Percentiles rank a stretch among this genome's conserved stretches.
phyloP scores from a whole-genome alignment of 228 moss, liverwort and hornwort species.

The Sphagnum fallax region DNA sequence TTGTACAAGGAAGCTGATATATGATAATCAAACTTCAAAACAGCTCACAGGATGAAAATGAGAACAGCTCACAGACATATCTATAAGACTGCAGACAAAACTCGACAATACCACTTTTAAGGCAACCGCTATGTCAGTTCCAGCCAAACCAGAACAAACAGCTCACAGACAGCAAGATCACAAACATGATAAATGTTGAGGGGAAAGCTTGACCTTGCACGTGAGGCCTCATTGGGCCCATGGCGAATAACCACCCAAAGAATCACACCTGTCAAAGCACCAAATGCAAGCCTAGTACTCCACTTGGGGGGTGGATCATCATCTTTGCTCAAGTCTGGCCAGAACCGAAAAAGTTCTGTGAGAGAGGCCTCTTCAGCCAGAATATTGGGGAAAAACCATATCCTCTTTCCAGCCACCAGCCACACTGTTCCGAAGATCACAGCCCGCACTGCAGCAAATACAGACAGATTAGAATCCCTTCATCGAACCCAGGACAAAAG shows the following conservation, averaged over 20 bases:
- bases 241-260: slow-evolving; percentile 82
- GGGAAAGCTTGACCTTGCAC: slow-evolving; percentile 40
- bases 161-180: too few species aligned
- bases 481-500: background rate
- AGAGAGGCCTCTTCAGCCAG: slow-evolving; percentile 91
- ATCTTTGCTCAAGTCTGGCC: slow-evolving; percentile 68
- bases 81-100: too few species aligned
- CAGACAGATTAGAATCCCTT: background rate
- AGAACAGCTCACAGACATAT: too few species aligned
- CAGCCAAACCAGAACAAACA: too few species aligned
- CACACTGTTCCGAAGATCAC: slow-evolving; percentile 63
- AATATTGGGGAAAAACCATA: slow-evolving; percentile 96
- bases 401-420: slow-evolving; percentile 76
- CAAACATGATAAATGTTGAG: too few species aligned
- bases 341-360: slow-evolving; percentile 81
- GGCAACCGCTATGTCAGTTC: too few species aligned
- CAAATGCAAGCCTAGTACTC: slow-evolving; percentile 82
- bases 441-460: slow-evolving; percentile 54
- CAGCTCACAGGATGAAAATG: too few species aligned
- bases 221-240: slow-evolving; percentile 91
- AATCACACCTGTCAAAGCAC: slow-evolving; percentile 43
- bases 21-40: too few species aligned
- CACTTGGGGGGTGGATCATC: slow-evolving; percentile 79
- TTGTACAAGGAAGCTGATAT: too few species aligned
- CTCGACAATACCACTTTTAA: too few species aligned